Evolutionary conservation across 2,329 filamentous ascomycete species (phyloP).

Genomic region (Cyclaneusma minus): DNA sequence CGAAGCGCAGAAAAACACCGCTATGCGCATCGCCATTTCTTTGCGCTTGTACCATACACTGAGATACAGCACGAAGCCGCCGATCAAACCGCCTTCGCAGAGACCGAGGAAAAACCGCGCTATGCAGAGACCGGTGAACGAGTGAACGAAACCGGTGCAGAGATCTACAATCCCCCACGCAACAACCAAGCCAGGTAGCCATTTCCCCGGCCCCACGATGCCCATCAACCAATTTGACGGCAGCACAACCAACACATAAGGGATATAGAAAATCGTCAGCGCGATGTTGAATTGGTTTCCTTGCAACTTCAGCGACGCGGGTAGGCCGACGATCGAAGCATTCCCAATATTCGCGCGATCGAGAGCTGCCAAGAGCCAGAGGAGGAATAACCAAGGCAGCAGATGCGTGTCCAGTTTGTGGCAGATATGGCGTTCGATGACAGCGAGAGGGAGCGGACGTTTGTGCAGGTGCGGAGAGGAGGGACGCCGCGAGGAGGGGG

Average conservation of each 20-base stretch:
- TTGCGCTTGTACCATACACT: slow-evolving; percentile 48
- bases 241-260: slow-evolving; percentile 41
- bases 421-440: too few species aligned
- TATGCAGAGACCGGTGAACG: slow-evolving; percentile 29
- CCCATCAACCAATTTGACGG: slow-evolving; percentile 5
- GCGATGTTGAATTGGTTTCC: slow-evolving; percentile 42
- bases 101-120: slow-evolving; percentile 34
- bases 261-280: slow-evolving; percentile 45
- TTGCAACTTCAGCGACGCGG: slow-evolving; percentile 22
- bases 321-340: slow-evolving; percentile 27
- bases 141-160: slow-evolving; percentile 29
- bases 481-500: too few species aligned
- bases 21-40: slow-evolving; percentile 40
- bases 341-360: slow-evolving; percentile 24
- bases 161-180: slow-evolving; percentile 34
- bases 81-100: slow-evolving; percentile 35
- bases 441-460: too few species aligned
- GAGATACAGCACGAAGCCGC: slow-evolving; percentile 38
- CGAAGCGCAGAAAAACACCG: slow-evolving; percentile 41
- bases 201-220: slow-evolving; percentile 26
- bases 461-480: too few species aligned
- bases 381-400: too few species aligned
- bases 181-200: slow-evolving; percentile 23
- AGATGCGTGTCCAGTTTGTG: too few species aligned
- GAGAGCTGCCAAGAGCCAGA: too few species aligned